These are phyloP conservation scores for cucumber (Cucumis sativus) DNA, from an alignment of 306 rosid genomes.

Conservation along the genomic window DNA sequence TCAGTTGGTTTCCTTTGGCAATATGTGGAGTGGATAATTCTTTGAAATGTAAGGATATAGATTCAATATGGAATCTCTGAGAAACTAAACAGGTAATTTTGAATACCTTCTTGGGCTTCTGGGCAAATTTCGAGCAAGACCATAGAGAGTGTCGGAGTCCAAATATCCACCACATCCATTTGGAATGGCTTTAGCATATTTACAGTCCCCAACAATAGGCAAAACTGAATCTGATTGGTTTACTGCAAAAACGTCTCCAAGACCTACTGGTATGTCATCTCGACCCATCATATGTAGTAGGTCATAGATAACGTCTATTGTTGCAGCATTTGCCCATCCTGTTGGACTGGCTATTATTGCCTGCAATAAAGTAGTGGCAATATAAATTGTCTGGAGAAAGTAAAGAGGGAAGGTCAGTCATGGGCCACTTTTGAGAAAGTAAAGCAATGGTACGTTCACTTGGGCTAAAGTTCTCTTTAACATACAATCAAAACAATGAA, in stretches of 20 bases:
- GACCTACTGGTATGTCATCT: conserved; percentile 76
- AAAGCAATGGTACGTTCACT: not conserved
- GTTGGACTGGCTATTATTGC: conserved; percentile 82
- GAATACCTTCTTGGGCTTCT: conserved; percentile 76
- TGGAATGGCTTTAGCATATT: conserved; percentile 56
- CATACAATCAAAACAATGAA: not conserved
- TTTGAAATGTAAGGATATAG: not conserved
- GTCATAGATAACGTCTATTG: conserved; percentile 68
- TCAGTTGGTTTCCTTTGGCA: not conserved
- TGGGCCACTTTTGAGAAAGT: not conserved
- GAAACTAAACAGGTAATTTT: not conserved
- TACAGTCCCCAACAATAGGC: conserved; percentile 54
- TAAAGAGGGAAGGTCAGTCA: not conserved
- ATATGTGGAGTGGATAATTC: not conserved
- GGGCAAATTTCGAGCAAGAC: conserved; percentile 69
- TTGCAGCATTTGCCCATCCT: conserved; percentile 94
- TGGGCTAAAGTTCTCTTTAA: not conserved
- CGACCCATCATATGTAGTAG: conserved; percentile 96
- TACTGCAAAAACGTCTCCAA: conserved; percentile 55
- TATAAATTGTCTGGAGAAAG: not conserved
- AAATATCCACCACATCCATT: conserved; percentile 75
- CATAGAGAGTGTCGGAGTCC: conserved; percentile 87
- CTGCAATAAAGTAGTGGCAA: conserved; percentile 16
- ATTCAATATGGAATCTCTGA: not conserved
- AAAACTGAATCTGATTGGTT: conserved; percentile 46